Percentiles rank a stretch among this genome's conserved stretches.
Conservation (phyloP, 768 basidiomycete species). For the Agaricus subrufescens region DNA sequence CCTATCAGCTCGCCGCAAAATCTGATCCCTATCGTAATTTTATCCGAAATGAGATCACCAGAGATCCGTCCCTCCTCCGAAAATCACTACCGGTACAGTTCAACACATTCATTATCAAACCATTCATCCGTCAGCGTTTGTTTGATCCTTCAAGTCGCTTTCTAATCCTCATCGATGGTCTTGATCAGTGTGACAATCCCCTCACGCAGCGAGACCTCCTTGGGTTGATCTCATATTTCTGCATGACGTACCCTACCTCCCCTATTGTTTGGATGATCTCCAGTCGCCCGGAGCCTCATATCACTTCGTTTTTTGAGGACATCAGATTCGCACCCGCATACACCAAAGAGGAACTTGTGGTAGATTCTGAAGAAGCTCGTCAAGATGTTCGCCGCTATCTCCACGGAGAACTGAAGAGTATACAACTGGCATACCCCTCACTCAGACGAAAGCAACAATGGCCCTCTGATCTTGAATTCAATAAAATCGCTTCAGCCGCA, state of each 20-base stretch:
- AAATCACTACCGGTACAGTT: neutral
- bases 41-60: neutral
- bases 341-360: neutral
- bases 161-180: too few species aligned
- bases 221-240: neutral
- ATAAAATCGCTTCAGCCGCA: constrained; percentile 13
- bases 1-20: neutral
- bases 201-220: constrained; percentile 14
- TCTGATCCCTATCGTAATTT: neutral
- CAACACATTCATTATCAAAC: neutral
- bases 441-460: constrained; percentile 7
- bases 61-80: neutral
- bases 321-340: neutral
- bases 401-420: constrained; percentile 6
- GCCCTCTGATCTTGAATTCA: constrained; percentile 13
- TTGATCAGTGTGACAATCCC: neutral
- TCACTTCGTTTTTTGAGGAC: constrained; percentile 10
- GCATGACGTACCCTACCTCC: neutral
- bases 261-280: constrained; percentile 20
- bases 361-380: constrained; percentile 11
- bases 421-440: constrained; percentile 1
- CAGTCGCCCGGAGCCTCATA: constrained; percentile 21
- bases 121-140: too few species aligned
- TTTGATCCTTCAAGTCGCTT: too few species aligned
- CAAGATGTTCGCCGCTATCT: constrained; percentile 12